Base-by-base conservation (phyloP, 1,284 basidiomycete species). In the Ganoderma sp. region DNA sequence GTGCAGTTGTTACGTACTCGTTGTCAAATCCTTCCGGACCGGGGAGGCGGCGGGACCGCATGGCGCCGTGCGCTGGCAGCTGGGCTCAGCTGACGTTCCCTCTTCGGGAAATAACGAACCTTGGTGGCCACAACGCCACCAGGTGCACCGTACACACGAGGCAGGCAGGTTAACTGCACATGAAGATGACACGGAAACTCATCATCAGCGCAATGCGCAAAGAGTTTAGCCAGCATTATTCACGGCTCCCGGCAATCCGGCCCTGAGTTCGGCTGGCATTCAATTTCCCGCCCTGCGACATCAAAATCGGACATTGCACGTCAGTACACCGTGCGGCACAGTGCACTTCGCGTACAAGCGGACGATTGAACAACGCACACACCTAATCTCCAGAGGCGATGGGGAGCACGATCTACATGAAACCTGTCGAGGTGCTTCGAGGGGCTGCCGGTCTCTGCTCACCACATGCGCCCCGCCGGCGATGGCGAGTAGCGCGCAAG, bases 51-150 rank as follows among this genome's bases (percentile, higher is more conserved):
- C 52, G 52, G 52, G 28, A 28, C 28, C 15, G 28, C 52, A 14
- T 14, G 50, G 50, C 22, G 50, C 50, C 22, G 25, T 32, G 52
- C 12, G 25, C 15, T 50, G 48, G 48, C 37, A 22, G 22, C 17
- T 43, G 42, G 22, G 48, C 48, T 25, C 48, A 50, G 48, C 22
- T 17, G 42, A 42, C 25, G 14, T 14, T 25, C 12, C 52, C 52
- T 17, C 17, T 58, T 58, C 19, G 19, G 56, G 56, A 10, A 39
- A 58, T 22, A 12, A 34, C 3, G 34, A 12, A 34, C 9, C 56
- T 37, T 39, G 56, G 56, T 58, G 56, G 56, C 56, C 37, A 58
- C 56, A 58, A 34, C 56, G 56, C 56, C 56, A 58, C 56, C 56
- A 58, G 56, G 37, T 39, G 37, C 37, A 58, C 34, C n/a, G 56